phyloP scores from a whole-genome alignment of 1,284 basidiomycete species.

The Boletellus sp. region DNA sequence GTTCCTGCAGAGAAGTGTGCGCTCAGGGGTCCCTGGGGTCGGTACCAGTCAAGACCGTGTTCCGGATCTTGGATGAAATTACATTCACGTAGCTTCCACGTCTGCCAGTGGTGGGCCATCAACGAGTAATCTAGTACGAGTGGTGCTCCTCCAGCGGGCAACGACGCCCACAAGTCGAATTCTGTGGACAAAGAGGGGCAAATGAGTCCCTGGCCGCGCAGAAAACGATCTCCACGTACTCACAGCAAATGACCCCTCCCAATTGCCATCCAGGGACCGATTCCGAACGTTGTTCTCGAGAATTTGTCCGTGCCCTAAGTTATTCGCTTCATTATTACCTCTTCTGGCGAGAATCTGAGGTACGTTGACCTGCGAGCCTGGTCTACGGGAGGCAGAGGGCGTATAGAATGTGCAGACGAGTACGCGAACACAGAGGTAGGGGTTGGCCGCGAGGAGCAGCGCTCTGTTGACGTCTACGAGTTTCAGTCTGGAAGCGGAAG shows the following conservation, averaged over 20 bases:
- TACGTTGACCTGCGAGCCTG: conserved; percentile 42
- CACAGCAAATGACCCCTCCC: conserved; percentile 75
- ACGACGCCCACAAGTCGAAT: conserved; percentile 60
- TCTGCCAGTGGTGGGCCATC: conserved; percentile 68
- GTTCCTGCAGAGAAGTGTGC: conserved; percentile 26
- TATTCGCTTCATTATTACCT: conserved; percentile 56
- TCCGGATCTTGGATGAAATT: conserved; percentile 42
- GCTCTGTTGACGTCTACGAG: conserved; percentile 42
- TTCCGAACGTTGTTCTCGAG: conserved; percentile 28
- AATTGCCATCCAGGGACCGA: conserved; percentile 55
- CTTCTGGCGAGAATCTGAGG: conserved; percentile 45
- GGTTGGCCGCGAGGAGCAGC: conserved; percentile 46
- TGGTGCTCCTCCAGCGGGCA: conserved; percentile 61
- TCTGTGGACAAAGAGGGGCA: conserved; percentile 64
- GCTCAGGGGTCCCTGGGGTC: conserved; percentile 33
- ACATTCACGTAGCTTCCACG: conserved; percentile 73
- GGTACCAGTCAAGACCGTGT: conserved; percentile 3
- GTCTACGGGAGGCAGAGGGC: conserved; percentile 50
- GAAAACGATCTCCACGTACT: conserved; percentile 20
- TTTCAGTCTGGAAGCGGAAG: conserved; percentile 29
- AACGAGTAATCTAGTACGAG: conserved; percentile 49
- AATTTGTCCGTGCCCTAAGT: conserved; percentile 40
- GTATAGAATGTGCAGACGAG: conserved; percentile 69
- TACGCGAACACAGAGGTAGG: conserved; percentile 65
- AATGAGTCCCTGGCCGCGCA: too few species aligned